phyloP scores from a whole-genome alignment of 352 stramenopile species.

The Pythium rishiriense region DNA sequence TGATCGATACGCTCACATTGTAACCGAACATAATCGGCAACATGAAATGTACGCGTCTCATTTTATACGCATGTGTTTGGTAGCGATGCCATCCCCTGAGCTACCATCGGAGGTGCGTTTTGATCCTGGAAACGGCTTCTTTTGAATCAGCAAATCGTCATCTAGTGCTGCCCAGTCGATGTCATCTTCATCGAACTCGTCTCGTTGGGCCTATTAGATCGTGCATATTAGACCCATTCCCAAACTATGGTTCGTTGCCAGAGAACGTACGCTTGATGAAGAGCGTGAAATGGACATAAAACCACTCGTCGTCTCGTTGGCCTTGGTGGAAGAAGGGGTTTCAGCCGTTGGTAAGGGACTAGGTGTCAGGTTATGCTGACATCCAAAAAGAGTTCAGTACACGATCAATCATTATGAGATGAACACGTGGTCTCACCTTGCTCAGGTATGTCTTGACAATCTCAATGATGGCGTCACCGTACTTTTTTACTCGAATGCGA shows the following conservation, averaged over 20 bases:
- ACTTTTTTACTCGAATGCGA: conserved; percentile 85
- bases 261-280: conserved; percentile 7
- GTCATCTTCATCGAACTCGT: conserved; percentile 46
- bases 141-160: conserved; percentile 26
- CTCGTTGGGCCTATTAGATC: not conserved
- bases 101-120: conserved; percentile 9
- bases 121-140: not conserved
- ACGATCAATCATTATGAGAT: not conserved
- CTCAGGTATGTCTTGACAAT: conserved; percentile 79
- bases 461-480: conserved; percentile 78
- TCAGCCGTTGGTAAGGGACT: conserved; percentile 19
- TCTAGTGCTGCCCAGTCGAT: conserved; percentile 68
- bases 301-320: conserved; percentile 19
- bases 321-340: not conserved
- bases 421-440: conserved; percentile 44
- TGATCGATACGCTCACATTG: conserved; percentile 98
- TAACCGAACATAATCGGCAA: conserved; percentile 24
- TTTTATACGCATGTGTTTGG: conserved; percentile 16
- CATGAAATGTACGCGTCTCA: conserved; percentile 5
- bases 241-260: not conserved
- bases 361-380: conserved; percentile 66
- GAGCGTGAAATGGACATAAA: conserved; percentile 60
- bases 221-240: not conserved
- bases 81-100: not conserved
- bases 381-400: no score